Base-by-base conservation (phyloP, 257 asterid species). In the Solanum dulcamara region DNA sequence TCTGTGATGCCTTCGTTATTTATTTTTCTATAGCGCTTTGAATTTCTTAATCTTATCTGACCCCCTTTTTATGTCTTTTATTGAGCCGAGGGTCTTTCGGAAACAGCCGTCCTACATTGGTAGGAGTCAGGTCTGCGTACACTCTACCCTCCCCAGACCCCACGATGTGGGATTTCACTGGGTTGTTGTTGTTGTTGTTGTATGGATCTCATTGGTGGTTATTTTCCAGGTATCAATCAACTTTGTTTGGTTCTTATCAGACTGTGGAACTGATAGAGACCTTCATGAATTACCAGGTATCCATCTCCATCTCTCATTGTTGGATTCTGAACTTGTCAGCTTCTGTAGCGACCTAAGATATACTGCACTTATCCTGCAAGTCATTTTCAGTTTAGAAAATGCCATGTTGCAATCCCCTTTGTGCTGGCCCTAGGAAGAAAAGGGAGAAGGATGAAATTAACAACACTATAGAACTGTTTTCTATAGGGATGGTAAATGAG, bases 201-300 rank as follows among this genome's bases (percentile, higher is more conserved):
- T n/a, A 26, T 75, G 60, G 59, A 66, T 26, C 60, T 75, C 60
- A 44, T 30, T 17, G 26, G 17, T 26, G 82, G 60, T 26, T 37
- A 8, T 57, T 55, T 72, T 85, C 79, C 89, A 96, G 98, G 99
- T 96, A 96, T 86, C 99, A 96, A 74, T 94, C 99, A 55, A 93
- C 99, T 60, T 88, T 96, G 85, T 94, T 94, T 85, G 99, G 99
- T 84, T 95, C 98, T 81, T 96, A 77, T 88, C 99, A 95, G 91
- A 96, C 99, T 0, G 97, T 90, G 81, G 99, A 96, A 85, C 87
- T 96, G 88, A 96, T 95, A 44, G 99, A 96, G 90, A 96, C 99
- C 74, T 96, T 96, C 90, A 95, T 96, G 99, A 96, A 96, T 88
- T 96, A 96, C 89, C 97, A 96, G 98, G 98, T 92, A 88, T 28